Evolutionary conservation across 106 monocot genomes (phyloP).

Genomic region (Dactylorhiza incarnata): DNA sequence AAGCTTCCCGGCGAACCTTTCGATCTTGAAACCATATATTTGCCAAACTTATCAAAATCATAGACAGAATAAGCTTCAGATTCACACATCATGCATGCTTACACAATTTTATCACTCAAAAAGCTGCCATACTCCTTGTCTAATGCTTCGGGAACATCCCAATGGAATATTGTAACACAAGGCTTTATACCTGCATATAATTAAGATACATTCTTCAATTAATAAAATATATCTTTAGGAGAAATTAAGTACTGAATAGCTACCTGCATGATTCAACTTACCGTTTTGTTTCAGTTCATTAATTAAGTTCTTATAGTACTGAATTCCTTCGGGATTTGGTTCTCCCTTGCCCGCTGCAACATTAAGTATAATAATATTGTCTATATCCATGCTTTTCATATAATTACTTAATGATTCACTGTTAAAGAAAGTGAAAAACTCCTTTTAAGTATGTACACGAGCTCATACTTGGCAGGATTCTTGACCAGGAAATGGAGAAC

Average conservation of each 20-base stretch:
- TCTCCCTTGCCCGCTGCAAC: not conserved
- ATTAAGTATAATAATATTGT: too few relatives aligned
- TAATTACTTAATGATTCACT: not conserved
- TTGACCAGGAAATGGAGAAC: constrained; percentile 16
- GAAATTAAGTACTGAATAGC: too few relatives aligned
- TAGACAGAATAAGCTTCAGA: too few relatives aligned
- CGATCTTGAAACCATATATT: too few relatives aligned
- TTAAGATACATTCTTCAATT: too few relatives aligned
- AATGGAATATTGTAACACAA: constrained; percentile 9
- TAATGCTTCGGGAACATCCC: constrained; percentile 6
- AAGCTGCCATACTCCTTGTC: constrained; percentile 11
- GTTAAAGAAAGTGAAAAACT: not conserved
- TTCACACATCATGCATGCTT: not conserved
- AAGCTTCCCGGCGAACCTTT: too few relatives aligned
- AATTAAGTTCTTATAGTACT: constrained; percentile 12
- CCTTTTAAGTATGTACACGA: not conserved
- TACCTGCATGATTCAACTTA: not conserved
- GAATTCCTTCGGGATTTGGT: constrained; percentile 7
- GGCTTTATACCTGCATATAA: constrained; percentile 5
- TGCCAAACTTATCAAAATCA: too few relatives aligned
- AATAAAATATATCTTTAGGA: too few relatives aligned
- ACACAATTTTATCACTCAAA: constrained; percentile 8
- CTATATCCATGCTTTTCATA: not conserved
- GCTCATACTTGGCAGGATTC: constrained; percentile 15
- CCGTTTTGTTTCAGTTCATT: constrained; percentile 7